Evolutionary conservation across 2,329 filamentous ascomycete species (phyloP), one percentile per base, ranked within the genome.

Genomic region (Penicillium sp.): DNA sequence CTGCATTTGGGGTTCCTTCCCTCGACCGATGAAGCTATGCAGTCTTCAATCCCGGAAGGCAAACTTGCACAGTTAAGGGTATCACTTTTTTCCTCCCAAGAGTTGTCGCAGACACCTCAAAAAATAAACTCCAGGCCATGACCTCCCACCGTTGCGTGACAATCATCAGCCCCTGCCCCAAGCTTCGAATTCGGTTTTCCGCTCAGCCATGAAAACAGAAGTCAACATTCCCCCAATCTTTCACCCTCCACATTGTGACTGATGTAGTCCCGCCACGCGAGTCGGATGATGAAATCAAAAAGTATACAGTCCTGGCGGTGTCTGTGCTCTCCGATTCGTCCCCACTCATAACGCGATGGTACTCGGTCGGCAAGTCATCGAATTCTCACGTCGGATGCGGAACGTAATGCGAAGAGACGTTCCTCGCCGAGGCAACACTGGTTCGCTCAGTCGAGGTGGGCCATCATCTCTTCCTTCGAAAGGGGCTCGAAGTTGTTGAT

Each of bases 381-480:
- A 50, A 67, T 65, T 58, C 58, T 67, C 63, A 62, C 56, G 58
- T 58, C 64, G 56, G 52, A 58, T 64, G 66, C 63, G 67, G 60
- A 55, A 60, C 58, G 65, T 62, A 68, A 67, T 66, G 69, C 67
- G 63, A 69, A 68, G 63, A 70, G 60, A 68, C 64, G 60, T 73
- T 65, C 59, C 65, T 75, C 69, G 62, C 72, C 60, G 69, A 54
- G 61, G 61, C 60, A 55, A 55, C 57, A 40, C 51, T 55, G 17
- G 21, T 66, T 67, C 65, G 70, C 75, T 92, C 88, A 99, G 78
- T 99, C 94, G 75, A 99, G 82, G 75, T 92, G 91, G 53, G 94
- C 94, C 79, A 96, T 90, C 94, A 99, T 97, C 74, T 97, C 91
- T 68, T 94, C 88, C 80, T 91, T 96, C 68, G 88, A 80, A 79